A percentile compares a stretch with the other conserved stretches of the same genome.
These are phyloP conservation scores for Stachybotrys elegans DNA, from an alignment of 2,329 filamentous ascomycete genomes.

Conservation along the genomic window DNA sequence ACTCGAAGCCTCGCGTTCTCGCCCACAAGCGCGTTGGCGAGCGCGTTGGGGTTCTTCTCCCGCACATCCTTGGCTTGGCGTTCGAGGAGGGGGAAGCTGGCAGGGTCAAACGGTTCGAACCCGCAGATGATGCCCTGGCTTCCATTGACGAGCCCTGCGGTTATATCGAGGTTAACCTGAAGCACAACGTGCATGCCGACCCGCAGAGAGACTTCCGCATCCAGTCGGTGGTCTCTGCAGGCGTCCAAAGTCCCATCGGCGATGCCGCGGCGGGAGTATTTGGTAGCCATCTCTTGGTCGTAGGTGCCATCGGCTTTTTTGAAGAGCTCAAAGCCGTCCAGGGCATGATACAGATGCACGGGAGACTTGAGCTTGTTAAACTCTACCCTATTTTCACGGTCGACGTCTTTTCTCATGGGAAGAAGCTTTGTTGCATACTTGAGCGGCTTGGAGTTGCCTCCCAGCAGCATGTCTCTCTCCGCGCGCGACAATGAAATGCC, in stretches of 20 bases:
- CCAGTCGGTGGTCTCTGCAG: conserved; percentile 9
- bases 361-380: conserved; percentile 9
- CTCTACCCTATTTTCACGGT: conserved; percentile 3
- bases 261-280: background rate
- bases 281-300: background rate
- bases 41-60: background rate
- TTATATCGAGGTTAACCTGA: conserved; percentile 14
- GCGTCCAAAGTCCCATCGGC: conserved; percentile 7
- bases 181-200: conserved; percentile 16
- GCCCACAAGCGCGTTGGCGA: background rate
- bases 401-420: conserved; percentile 8
- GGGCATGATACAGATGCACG: conserved; percentile 3
- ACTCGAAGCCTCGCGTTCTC: conserved; percentile 6
- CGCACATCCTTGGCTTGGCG: no score
- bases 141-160: conserved; percentile 14
- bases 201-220: conserved; percentile 9
- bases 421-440: conserved; percentile 11
- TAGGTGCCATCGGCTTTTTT: no score
- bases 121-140: conserved; percentile 19
- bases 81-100: no score
- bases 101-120: conserved; percentile 8
- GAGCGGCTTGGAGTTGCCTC: conserved; percentile 34
- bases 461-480: conserved; percentile 38
- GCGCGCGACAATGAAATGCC: conserved; percentile 30
- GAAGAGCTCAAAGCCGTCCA: conserved; percentile 9